Conservation (phyloP, 139 green algal genomes). For the Chlorella sorokiniana region DNA sequence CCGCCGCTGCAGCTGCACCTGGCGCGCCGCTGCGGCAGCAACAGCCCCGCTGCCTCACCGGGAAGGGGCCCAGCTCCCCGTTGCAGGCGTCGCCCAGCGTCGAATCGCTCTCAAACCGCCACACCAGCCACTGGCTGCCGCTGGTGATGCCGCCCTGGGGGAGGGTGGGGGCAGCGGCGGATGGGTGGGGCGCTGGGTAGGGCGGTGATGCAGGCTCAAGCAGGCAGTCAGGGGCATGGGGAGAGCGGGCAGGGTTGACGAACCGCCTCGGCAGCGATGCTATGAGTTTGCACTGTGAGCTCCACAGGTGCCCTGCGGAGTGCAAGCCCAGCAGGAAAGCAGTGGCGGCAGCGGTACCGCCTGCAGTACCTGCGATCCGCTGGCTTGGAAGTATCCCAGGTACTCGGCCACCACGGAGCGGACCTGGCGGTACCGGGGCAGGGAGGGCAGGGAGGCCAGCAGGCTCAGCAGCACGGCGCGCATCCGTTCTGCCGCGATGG, state of each 20-base stretch:
- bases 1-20: too few relatives aligned
- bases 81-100: constrained; percentile 77
- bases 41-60: constrained; percentile 34
- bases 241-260: too few relatives aligned
- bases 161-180: neutral
- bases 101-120: constrained; percentile 89
- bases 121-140: constrained; percentile 87
- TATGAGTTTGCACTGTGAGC: too few relatives aligned
- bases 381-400: constrained; percentile 56
- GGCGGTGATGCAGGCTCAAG: neutral
- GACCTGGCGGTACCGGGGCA: neutral
- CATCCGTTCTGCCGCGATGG: too few relatives aligned
- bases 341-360: neutral
- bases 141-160: constrained; percentile 59
- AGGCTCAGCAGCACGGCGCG: neutral
- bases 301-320: too few relatives aligned
- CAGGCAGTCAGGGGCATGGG: neutral
- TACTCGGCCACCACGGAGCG: constrained; percentile 38
- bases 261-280: too few relatives aligned
- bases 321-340: too few relatives aligned
- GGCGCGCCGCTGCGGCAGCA: too few relatives aligned
- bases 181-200: neutral
- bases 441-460: neutral
- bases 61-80: constrained; percentile 71
- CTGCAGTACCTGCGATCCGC: constrained; percentile 38